Conservation (phyloP, 495 filamentous ascomycete species). For the Aspergillus egyptiacus region DNA sequence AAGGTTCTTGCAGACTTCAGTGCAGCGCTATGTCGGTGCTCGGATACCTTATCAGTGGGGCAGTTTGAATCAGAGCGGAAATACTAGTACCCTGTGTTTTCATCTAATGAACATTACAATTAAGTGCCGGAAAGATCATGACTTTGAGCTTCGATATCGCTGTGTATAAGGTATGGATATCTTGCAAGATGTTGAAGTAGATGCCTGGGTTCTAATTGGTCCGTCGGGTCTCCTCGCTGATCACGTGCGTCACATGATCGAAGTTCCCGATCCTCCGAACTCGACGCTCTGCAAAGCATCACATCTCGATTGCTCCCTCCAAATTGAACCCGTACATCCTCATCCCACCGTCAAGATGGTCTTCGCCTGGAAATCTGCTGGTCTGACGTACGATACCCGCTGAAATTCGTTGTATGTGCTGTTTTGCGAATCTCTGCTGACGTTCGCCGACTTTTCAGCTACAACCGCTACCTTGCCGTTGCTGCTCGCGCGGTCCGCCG, state of each 20-base stretch:
- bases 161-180: not conserved
- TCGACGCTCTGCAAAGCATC: constrained; percentile 35
- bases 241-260: constrained; percentile 31
- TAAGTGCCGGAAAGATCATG: too few species aligned
- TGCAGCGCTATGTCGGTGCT: too few species aligned
- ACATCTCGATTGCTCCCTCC: constrained; percentile 24
- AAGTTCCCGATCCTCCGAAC: constrained; percentile 39
- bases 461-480: constrained; percentile 52
- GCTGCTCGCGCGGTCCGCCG: constrained; percentile 60
- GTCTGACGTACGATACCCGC: constrained; percentile 69
- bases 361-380: constrained; percentile 97
- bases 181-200: not conserved
- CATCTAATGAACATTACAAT: too few species aligned
- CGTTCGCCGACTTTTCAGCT: constrained; percentile 33
- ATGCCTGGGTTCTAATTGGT: not conserved
- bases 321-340: constrained; percentile 25
- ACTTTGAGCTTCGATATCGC: too few species aligned
- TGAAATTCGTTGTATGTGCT: not conserved
- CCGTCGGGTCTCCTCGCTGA: not conserved
- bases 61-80: too few species aligned
- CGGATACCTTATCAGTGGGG: too few species aligned
- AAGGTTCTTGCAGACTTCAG: too few species aligned
- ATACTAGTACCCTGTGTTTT: too few species aligned
- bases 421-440: constrained; percentile 6
- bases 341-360: constrained; percentile 68